These are phyloP conservation scores for Rhytidiadelphus loreus DNA, from an alignment of 225 moss, liverwort and hornwort species.

Conservation along the genomic window DNA sequence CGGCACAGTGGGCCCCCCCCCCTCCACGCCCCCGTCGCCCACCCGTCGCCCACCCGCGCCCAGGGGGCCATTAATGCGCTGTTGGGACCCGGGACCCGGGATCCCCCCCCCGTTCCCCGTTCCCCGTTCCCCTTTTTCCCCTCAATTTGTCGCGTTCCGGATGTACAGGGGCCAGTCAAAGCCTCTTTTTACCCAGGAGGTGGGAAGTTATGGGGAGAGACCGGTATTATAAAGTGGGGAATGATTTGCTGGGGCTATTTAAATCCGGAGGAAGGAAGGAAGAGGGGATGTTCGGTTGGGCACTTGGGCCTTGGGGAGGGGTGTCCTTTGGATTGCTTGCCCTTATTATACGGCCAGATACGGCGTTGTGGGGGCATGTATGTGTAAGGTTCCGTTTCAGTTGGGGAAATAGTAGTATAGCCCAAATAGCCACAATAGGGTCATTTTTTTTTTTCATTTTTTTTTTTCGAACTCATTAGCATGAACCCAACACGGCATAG, in stretches of 20 bases:
- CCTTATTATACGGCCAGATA: neutral
- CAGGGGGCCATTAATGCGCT: neutral
- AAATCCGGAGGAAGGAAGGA: neutral
- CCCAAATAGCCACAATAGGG: no score
- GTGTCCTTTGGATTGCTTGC: neutral
- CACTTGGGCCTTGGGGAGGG: no score
- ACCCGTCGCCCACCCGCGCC: neutral
- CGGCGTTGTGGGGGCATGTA: slow-evolving; percentile 1
- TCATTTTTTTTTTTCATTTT: no score
- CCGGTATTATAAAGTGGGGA: neutral
- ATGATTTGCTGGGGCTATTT: slow-evolving; percentile 12
- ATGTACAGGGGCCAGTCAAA: slow-evolving; percentile 2
- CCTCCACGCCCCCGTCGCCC: neutral
- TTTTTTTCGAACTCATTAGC: no score
- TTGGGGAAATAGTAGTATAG: no score
- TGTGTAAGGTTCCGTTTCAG: no score
- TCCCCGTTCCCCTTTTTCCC: neutral
- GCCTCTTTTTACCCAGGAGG: slow-evolving; percentile 5
- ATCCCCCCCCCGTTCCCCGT: neutral
- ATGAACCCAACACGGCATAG: no score
- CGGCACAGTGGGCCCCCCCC: neutral
- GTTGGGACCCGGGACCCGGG: neutral
- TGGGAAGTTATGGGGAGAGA: neutral
- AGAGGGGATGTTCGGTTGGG: no score
- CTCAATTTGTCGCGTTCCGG: neutral